Conservation (phyloP, 257 asterid species). For the Gardenia jasminoides region DNA sequence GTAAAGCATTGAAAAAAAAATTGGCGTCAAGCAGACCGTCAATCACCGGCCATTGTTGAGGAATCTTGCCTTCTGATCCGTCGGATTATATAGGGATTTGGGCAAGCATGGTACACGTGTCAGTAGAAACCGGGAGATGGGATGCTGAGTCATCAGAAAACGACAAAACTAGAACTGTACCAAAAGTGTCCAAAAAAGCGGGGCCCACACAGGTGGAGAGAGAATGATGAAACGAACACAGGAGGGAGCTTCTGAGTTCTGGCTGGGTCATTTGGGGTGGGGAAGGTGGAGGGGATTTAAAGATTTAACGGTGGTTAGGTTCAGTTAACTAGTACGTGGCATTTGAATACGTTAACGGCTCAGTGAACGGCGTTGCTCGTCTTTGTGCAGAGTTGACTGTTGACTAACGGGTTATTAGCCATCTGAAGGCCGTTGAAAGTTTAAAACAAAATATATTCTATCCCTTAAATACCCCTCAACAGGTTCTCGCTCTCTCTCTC, state of each 20-base stretch:
- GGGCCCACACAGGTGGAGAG: conserved; percentile 20
- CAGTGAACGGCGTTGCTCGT: not conserved
- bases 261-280: too few relatives aligned
- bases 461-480: too few relatives aligned
- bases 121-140: not conserved
- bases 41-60: not conserved
- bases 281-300: conserved; percentile 9
- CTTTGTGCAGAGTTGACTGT: not conserved
- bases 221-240: conserved; percentile 13
- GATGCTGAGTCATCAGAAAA: conserved; percentile 12
- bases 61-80: conserved; percentile 14
- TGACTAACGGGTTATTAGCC: too few relatives aligned
- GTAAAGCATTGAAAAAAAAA: too few relatives aligned
- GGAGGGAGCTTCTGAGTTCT: not conserved
- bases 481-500: too few relatives aligned
- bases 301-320: conserved; percentile 25
- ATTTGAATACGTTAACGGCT: conserved; percentile 8
- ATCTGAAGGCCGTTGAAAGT: not conserved
- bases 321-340: conserved; percentile 25
- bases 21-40: not conserved
- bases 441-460: too few relatives aligned
- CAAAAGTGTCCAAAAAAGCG: conserved; percentile 28
- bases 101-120: not conserved
- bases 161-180: conserved; percentile 19
- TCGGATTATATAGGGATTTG: not conserved